Conservation (phyloP, 352 stramenopile species). For the Globisporangium paroecandrum region DNA sequence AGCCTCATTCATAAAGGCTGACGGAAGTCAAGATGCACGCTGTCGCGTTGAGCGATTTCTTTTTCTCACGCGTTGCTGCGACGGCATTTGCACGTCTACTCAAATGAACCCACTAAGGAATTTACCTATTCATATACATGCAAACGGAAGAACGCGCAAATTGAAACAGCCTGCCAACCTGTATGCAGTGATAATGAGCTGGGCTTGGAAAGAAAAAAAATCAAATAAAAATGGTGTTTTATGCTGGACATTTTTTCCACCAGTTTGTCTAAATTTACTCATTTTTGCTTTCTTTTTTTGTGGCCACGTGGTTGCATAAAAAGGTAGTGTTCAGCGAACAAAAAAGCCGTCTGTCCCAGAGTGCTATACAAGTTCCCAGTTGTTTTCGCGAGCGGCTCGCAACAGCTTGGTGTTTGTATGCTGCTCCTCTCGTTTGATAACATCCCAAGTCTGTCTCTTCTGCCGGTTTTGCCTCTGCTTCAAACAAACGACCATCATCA, state of each 20-base stretch:
- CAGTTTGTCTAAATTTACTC: background rate
- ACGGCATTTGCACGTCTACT: background rate
- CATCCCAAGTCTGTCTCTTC: slow-evolving; percentile 13
- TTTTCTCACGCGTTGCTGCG: background rate
- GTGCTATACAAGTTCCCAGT: background rate
- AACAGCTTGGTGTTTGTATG: background rate
- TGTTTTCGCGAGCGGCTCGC: background rate
- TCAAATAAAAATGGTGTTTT: too few relatives aligned
- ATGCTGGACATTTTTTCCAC: too few relatives aligned
- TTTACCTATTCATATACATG: too few relatives aligned
- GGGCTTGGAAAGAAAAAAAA: too few relatives aligned
- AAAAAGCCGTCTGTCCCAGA: background rate
- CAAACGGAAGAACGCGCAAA: too few relatives aligned
- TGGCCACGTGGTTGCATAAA: background rate
- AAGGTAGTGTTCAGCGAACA: background rate
- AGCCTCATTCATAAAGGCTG: background rate
- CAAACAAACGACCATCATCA: slow-evolving; percentile 8
- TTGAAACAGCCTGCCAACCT: too few relatives aligned
- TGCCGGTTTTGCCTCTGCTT: slow-evolving; percentile 8
- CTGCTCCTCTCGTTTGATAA: background rate
- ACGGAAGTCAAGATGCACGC: background rate
- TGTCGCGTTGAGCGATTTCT: background rate
- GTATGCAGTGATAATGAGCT: too few relatives aligned
- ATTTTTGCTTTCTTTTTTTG: background rate
- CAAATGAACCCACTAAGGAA: background rate